Conservation (phyloP, 192 early-diverging fungal genomes). For the Umbelopsis vinacea region DNA sequence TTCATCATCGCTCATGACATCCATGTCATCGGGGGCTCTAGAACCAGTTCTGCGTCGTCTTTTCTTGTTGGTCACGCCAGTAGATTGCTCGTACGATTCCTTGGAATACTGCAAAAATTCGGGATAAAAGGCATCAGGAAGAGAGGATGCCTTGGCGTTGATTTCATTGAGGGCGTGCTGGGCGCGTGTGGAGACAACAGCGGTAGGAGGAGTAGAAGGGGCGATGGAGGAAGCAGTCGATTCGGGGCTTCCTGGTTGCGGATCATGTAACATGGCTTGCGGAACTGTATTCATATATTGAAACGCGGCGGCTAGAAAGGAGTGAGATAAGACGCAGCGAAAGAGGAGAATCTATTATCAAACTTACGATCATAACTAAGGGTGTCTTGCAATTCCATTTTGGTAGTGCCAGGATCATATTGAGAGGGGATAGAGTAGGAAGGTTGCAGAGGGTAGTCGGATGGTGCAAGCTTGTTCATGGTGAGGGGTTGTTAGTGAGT, state of each 20-base stretch:
- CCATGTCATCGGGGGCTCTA: not conserved
- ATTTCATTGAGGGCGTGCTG: slow-evolving; percentile 33
- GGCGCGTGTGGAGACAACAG: slow-evolving; percentile 27
- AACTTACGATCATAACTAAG: slow-evolving; percentile 25
- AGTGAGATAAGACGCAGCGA: not conserved
- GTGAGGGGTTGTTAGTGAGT: not conserved
- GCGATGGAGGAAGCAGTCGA: slow-evolving; percentile 38
- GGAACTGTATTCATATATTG: slow-evolving; percentile 18
- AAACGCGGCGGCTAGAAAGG: not conserved
- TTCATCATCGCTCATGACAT: slow-evolving; percentile 13
- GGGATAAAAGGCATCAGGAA: slow-evolving; percentile 45
- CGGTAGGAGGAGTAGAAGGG: slow-evolving; percentile 33
- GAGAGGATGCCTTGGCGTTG: slow-evolving; percentile 37
- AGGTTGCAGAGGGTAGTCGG: slow-evolving; percentile 11
- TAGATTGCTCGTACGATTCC: slow-evolving; percentile 40
- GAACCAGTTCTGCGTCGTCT: slow-evolving; percentile 22
- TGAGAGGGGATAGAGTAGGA: slow-evolving; percentile 16
- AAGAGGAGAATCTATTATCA: not conserved
- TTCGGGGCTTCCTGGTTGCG: slow-evolving; percentile 14
- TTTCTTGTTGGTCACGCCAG: slow-evolving; percentile 25
- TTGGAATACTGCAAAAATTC: slow-evolving; percentile 47
- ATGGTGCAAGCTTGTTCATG: slow-evolving; percentile 21
- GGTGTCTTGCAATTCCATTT: slow-evolving; percentile 25
- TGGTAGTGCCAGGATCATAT: slow-evolving; percentile 14
- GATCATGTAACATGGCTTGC: slow-evolving; percentile 17